A percentile compares a stretch with the other conserved stretches of the same genome.
These are phyloP conservation scores for Apostasia ramifera DNA, from an alignment of 106 monocot genomes.

Conservation along the genomic window DNA sequence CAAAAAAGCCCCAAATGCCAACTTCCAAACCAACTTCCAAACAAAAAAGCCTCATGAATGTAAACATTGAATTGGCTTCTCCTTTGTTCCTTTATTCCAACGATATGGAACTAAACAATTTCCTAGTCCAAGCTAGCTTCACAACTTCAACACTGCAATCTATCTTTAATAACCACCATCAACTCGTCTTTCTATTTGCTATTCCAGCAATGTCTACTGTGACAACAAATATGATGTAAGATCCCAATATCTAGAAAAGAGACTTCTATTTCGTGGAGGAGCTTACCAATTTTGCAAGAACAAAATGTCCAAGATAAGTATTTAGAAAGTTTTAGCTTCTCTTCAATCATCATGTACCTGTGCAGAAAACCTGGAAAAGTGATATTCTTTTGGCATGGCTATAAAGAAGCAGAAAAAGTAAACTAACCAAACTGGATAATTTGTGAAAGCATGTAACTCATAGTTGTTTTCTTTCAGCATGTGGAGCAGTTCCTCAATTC, in stretches of 20 bases:
- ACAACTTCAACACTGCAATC: no score
- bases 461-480: constrained; percentile 66
- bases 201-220: no score
- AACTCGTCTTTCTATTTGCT: no score
- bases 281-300: constrained; percentile 70
- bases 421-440: constrained; percentile 89
- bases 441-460: constrained; percentile 96
- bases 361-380: constrained; percentile 9
- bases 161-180: no score
- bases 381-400: background rate
- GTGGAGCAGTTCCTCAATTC: constrained; percentile 65
- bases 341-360: constrained; percentile 95
- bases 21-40: no score
- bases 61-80: no score
- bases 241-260: background rate
- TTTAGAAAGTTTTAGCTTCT: constrained; percentile 77
- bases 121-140: no score
- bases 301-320: constrained; percentile 98
- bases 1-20: no score
- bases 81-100: no score
- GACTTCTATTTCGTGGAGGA: background rate
- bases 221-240: background rate
- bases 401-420: background rate
- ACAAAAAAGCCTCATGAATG: no score
- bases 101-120: no score